Evolutionary conservation across 257 asterid species (phyloP).

Genomic region (Henckelia pumila): DNA sequence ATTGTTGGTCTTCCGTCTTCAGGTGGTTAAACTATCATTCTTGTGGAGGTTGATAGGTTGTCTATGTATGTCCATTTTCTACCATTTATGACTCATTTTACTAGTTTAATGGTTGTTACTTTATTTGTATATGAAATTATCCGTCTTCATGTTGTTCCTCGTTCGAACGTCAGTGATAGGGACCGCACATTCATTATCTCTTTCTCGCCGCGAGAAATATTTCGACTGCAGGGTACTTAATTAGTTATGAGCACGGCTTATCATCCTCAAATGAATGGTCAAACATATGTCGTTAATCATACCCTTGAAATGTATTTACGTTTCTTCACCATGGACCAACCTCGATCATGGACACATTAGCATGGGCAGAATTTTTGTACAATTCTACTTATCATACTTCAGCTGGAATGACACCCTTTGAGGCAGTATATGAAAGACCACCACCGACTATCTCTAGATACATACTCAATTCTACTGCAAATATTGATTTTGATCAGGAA

Average conservation of each 20-base stretch:
- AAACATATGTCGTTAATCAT: too few species aligned
- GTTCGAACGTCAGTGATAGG: neutral
- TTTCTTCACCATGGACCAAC: too few species aligned
- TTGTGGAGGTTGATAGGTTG: neutral
- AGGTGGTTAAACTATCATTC: neutral
- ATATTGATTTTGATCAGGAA: too few species aligned
- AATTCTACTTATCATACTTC: neutral
- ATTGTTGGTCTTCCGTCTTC: neutral
- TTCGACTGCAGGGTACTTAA: neutral
- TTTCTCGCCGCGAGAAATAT: neutral
- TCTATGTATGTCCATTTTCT: neutral
- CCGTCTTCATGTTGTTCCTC: neutral
- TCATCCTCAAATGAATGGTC: too few species aligned
- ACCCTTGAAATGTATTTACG: too few species aligned
- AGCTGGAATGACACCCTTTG: neutral
- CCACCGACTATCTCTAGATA: neutral
- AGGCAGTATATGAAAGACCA: neutral
- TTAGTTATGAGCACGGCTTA: neutral
- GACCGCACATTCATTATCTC: constrained; percentile 6
- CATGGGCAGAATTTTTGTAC: neutral
- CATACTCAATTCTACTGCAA: too few species aligned
- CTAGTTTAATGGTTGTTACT: too few species aligned
- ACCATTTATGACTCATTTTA: too few species aligned
- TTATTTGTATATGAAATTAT: too few species aligned
- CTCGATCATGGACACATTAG: too few species aligned